phyloP scores from a whole-genome alignment of 2,329 filamentous ascomycete genomes.

The Fusarium nelsonii region DNA sequence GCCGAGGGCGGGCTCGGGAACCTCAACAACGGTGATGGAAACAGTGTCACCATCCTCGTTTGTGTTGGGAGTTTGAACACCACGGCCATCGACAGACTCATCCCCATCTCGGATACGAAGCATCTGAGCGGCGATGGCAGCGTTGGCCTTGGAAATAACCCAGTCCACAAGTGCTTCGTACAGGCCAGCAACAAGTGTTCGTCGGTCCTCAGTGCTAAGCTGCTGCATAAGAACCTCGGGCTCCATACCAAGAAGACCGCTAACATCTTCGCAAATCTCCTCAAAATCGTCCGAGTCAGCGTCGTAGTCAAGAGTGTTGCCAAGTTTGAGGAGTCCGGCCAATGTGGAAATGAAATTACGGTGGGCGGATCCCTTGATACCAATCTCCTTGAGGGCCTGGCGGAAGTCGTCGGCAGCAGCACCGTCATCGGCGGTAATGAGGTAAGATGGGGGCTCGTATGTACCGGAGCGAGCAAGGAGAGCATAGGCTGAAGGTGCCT shows the following conservation, averaged over 20 bases:
- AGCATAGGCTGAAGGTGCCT: slow-evolving; percentile 79
- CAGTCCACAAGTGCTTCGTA: slow-evolving; percentile 97
- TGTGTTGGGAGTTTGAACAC: slow-evolving; percentile 72
- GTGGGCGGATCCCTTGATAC: slow-evolving; percentile 88
- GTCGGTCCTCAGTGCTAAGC: slow-evolving; percentile 86
- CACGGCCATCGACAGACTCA: slow-evolving; percentile 74
- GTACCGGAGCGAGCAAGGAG: slow-evolving; percentile 87
- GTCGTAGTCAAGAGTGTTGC: slow-evolving; percentile 87
- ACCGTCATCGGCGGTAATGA: slow-evolving; percentile 91
- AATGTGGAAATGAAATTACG: slow-evolving; percentile 87
- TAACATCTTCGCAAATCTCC: slow-evolving; percentile 89
- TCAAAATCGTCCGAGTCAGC: slow-evolving; percentile 88
- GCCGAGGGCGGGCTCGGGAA: slow-evolving; percentile 82
- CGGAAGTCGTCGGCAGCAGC: slow-evolving; percentile 95
- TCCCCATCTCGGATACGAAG: slow-evolving; percentile 73
- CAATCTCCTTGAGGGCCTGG: slow-evolving; percentile 86
- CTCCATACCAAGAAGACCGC: slow-evolving; percentile 86
- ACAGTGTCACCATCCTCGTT: slow-evolving; percentile 86
- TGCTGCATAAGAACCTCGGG: slow-evolving; percentile 83
- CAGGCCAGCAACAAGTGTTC: slow-evolving; percentile 83
- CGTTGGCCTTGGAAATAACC: slow-evolving; percentile 90
- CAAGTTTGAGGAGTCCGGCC: slow-evolving; percentile 88
- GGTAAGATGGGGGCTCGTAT: slow-evolving; percentile 86
- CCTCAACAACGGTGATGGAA: slow-evolving; percentile 87
- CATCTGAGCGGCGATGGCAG: slow-evolving; percentile 83